These are phyloP conservation scores for Penicillium sp. DNA, from an alignment of 2,329 filamentous ascomycete genomes.

Conservation along the genomic window DNA sequence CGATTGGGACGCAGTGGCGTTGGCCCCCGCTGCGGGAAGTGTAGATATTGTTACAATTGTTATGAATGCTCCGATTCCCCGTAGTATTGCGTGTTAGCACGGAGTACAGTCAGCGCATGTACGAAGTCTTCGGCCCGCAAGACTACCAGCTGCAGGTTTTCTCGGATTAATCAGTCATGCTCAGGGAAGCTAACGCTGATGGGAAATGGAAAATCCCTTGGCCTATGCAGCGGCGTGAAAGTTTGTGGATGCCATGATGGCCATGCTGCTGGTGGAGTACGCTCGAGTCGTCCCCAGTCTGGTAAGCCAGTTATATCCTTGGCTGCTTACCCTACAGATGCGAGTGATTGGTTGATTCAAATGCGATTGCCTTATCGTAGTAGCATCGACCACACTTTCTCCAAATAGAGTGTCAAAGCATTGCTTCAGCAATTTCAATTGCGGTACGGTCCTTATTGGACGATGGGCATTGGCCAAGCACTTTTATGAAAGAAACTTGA, in stretches of 20 bases:
- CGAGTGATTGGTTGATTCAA: background rate
- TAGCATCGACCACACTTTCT: background rate
- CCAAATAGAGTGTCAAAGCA: background rate
- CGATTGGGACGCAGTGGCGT: background rate
- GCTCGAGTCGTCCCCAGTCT: background rate
- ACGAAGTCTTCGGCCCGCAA: too few relatives aligned
- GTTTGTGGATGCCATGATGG: background rate
- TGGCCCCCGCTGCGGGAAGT: background rate
- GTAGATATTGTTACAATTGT: too few relatives aligned
- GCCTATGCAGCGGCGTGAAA: background rate
- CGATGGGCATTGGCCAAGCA: background rate
- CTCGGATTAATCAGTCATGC: too few relatives aligned
- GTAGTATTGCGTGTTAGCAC: too few relatives aligned
- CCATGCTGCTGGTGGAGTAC: background rate
- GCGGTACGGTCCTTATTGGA: background rate
- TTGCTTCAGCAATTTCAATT: background rate
- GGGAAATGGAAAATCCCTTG: background rate
- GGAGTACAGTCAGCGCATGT: too few relatives aligned
- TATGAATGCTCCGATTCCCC: too few relatives aligned
- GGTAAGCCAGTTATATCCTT: background rate
- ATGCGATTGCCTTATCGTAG: slow-evolving; percentile 4
- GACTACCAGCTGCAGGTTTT: too few relatives aligned
- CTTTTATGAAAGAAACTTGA: background rate
- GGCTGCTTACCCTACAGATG: background rate
- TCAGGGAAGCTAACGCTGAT: background rate